A percentile compares a stretch with the other conserved stretches of the same genome.
Evolutionary conservation across 2,329 filamentous ascomycete species (phyloP).

Genomic region (Mycosphaerelloides madeirae): DNA sequence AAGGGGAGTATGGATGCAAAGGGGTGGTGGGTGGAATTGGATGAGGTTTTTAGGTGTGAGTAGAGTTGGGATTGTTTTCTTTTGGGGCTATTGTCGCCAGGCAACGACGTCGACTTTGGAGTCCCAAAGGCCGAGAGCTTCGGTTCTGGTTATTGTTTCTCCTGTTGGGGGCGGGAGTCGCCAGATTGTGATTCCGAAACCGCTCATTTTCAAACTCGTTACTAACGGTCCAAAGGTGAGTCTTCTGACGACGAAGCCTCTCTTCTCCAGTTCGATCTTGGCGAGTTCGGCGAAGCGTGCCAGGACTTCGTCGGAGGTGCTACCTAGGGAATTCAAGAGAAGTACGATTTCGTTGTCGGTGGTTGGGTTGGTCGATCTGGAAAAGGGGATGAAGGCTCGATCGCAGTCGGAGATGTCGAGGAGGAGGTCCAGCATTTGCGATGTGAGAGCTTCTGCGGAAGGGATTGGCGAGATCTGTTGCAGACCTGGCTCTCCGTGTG

Average conservation of each 20-base stretch:
- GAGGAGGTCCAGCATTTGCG: constrained; percentile 34
- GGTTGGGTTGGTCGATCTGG: constrained; percentile 25
- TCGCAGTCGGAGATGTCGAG: constrained; percentile 32
- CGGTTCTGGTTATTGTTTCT: constrained; percentile 25
- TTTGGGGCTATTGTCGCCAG: constrained; percentile 36
- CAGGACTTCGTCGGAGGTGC: constrained; percentile 34
- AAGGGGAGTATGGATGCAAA: constrained; percentile 53
- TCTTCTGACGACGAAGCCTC: constrained; percentile 32
- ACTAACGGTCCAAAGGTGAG: constrained; percentile 34
- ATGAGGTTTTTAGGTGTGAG: constrained; percentile 63
- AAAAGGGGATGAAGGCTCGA: constrained; percentile 35
- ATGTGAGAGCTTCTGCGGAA: constrained; percentile 28
- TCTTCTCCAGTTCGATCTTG: constrained; percentile 25
- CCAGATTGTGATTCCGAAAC: constrained; percentile 37
- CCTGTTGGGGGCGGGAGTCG: constrained; percentile 29
- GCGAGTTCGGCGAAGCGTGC: constrained; percentile 34
- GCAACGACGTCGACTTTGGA: constrained; percentile 33
- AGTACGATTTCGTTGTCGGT: constrained; percentile 32
- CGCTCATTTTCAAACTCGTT: constrained; percentile 37
- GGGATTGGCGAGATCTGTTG: constrained; percentile 50
- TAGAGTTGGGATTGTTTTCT: constrained; percentile 32
- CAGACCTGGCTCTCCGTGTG: constrained; percentile 62
- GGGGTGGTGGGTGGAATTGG: constrained; percentile 63
- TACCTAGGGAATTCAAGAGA: constrained; percentile 34
- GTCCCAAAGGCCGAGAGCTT: constrained; percentile 34